Evolutionary conservation across 768 basidiomycete species (phyloP).

Genomic region (Dendrothele bispora): DNA sequence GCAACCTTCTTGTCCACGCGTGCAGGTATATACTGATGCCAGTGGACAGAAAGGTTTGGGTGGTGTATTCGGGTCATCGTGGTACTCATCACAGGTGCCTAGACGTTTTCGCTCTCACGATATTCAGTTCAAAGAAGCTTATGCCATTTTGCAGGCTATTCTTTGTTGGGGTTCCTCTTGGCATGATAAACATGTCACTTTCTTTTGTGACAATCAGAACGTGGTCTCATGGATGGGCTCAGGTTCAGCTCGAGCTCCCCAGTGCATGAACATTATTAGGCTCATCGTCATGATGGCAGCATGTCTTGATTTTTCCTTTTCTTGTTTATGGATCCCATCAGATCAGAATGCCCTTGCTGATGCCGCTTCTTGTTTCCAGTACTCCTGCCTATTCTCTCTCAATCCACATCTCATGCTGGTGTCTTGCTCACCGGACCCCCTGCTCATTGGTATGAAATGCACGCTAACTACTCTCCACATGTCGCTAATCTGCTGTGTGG

Average conservation of each 20-base stretch:
- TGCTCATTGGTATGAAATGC: slow-evolving; percentile 18
- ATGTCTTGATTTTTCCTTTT: slow-evolving; percentile 3
- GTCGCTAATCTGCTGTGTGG: too few species aligned
- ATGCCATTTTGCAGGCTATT: slow-evolving; percentile 20
- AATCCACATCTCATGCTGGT: slow-evolving; percentile 5
- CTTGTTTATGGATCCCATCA: slow-evolving; percentile 3
- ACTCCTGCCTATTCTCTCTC: too few species aligned
- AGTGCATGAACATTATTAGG: slow-evolving; percentile 3
- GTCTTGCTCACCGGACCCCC: slow-evolving; percentile 6
- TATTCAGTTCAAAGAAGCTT: slow-evolving; percentile 24
- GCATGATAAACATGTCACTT: slow-evolving; percentile 16
- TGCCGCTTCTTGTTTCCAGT: too few species aligned
- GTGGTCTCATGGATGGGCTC: not conserved
- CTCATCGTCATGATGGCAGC: not conserved
- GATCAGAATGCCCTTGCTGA: too few species aligned
- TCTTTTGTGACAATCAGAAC: slow-evolving; percentile 20
- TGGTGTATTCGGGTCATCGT: slow-evolving; percentile 15
- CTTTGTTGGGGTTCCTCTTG: slow-evolving; percentile 14
- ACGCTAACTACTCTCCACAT: slow-evolving; percentile 9
- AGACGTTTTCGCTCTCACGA: slow-evolving; percentile 20
- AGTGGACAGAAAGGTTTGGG: slow-evolving; percentile 18
- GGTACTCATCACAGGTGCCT: slow-evolving; percentile 21
- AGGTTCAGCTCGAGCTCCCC: slow-evolving; percentile 9
- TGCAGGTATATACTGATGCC: slow-evolving; percentile 24
- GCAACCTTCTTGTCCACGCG: not conserved